These are phyloP conservation scores for Aspergillus sp. DNA, from an alignment of 2,329 filamentous ascomycete genomes.

Conservation along the genomic window DNA sequence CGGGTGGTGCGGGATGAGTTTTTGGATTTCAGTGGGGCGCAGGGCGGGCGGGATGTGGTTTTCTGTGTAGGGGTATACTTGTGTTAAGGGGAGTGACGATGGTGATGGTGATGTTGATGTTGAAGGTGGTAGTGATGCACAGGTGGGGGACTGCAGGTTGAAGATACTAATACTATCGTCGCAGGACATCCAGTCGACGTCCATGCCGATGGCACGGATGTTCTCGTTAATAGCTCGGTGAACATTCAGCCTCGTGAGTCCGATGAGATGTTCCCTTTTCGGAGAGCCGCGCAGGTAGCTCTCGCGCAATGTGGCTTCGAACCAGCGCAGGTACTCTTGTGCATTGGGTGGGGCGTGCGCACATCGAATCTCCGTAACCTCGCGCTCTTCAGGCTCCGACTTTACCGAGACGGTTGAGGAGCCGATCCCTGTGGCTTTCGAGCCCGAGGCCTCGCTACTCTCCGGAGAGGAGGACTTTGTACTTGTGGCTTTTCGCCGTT, in stretches of 20 bases:
- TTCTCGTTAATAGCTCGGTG: constrained; percentile 39
- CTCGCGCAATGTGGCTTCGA: constrained; percentile 6
- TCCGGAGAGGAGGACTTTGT: not conserved
- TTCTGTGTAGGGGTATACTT: not conserved
- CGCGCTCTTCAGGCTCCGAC: not conserved
- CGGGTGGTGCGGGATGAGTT: constrained; percentile 45
- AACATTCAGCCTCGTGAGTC: constrained; percentile 40
- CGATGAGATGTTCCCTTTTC: constrained; percentile 31
- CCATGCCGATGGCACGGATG: constrained; percentile 34
- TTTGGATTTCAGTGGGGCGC: constrained; percentile 45
- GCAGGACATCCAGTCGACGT: constrained; percentile 20
- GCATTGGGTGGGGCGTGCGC: constrained; percentile 7
- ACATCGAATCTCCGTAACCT: not conserved
- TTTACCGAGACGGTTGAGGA: not conserved
- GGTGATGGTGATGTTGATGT: no score
- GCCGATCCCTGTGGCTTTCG: not conserved
- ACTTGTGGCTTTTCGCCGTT: not conserved
- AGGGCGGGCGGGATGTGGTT: constrained; percentile 30
- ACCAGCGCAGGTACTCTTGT: constrained; percentile 3
- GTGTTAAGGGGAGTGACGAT: no score
- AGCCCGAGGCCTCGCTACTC: not conserved
- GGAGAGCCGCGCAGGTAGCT: constrained; percentile 9
- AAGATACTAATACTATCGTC: constrained; percentile 34
- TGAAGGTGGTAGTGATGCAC: no score
- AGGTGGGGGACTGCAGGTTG: not conserved